A percentile compares a stretch with the other conserved stretches of the same genome.
phyloP scores from a whole-genome alignment of 257 asterid species.

The Cinchona pubescens region DNA sequence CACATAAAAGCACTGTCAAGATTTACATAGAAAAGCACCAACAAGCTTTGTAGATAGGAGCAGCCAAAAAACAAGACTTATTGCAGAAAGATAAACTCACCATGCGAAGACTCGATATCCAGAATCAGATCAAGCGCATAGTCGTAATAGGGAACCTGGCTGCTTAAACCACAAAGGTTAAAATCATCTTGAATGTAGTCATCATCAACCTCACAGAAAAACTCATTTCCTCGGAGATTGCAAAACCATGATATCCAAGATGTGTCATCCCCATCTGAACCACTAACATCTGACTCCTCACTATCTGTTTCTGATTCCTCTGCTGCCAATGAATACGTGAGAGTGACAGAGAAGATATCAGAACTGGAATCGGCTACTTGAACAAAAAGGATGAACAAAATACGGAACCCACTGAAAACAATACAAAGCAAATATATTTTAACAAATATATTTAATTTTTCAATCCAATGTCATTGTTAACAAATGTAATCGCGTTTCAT shows the following conservation, averaged over 20 bases:
- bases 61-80: neutral
- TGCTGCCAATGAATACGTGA: slow-evolving; percentile 19
- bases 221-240: slow-evolving; percentile 56
- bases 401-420: neutral
- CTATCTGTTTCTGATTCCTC: slow-evolving; percentile 61
- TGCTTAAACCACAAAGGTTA: slow-evolving; percentile 54
- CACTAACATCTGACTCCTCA: slow-evolving; percentile 55
- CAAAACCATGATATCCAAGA: slow-evolving; percentile 65
- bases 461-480: neutral
- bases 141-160: slow-evolving; percentile 54
- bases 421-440: neutral
- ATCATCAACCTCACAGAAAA: slow-evolving; percentile 57
- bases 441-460: neutral
- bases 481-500: neutral
- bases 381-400: neutral
- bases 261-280: slow-evolving; percentile 55
- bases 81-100: slow-evolving; percentile 26
- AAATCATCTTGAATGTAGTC: slow-evolving; percentile 63
- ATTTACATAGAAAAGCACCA: neutral
- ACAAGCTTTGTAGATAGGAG: neutral
- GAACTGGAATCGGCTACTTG: neutral
- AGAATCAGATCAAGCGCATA: slow-evolving; percentile 56
- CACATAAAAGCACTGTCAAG: neutral
- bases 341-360: neutral
- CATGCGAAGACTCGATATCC: slow-evolving; percentile 55